Base-by-base conservation (phyloP, 2,329 filamentous ascomycete species). In the Cladosporium sp. region DNA sequence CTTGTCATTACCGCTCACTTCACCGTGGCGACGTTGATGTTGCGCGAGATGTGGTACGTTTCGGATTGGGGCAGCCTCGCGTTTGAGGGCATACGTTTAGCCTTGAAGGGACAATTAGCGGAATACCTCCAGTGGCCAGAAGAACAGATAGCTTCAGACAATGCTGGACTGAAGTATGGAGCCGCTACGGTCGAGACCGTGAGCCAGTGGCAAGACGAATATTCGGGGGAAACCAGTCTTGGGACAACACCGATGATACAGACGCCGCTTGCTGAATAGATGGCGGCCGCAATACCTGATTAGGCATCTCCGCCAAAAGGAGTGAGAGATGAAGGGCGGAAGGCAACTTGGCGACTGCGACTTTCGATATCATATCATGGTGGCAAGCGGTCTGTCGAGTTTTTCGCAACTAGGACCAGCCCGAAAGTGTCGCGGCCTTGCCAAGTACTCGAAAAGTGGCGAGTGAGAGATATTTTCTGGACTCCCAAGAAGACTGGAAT, bases 1-100 rank as follows among this genome's bases (percentile, higher is more conserved):
- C 50, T 63, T 3, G 51, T 63, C 13, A 54, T 62, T 7, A 45
- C 61, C 1, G 58, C 57, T 3, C 54, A 62, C 46, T 63, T 56
- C 39, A 55, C 56, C 1, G 51, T 57, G 1, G 54, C 57, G 2
- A 53, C 55, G 8, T 19, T 52, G 13, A 43, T 50, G 38, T 18
- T 57, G 7, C 33, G 42, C n/a, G 39, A 47, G 8, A 53, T 40
- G 7, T 61, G 60, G 60, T 60, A 53, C 32, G 52, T 50, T 8
- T 40, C 36, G 5, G 49, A 55, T 16, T 61, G 59, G 59, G 55
- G 58, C 20, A 43, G 39, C 6, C 55, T 55, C 29, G 55, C 54
- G 7, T 27, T 61, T 6, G 43, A 55, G 29, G 60, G 59, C n/a
- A 53, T 62, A 13, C 36, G 36, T 0, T 22, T 48, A 13, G 30